Percentiles rank a stretch among this genome's conserved stretches.
phyloP scores from a whole-genome alignment of 768 basidiomycete species.

The Suillus cothurnatus region DNA sequence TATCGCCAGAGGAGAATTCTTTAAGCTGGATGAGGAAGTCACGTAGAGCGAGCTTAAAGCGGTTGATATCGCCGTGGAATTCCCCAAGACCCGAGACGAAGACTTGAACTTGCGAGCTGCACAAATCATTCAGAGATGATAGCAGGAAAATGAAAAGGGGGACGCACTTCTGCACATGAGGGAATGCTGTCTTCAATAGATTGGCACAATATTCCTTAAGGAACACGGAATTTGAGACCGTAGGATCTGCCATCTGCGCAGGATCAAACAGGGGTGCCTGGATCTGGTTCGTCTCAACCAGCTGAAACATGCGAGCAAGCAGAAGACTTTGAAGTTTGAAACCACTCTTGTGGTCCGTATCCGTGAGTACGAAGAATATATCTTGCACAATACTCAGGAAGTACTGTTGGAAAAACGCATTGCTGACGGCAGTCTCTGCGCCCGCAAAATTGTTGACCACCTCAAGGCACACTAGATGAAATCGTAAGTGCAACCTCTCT shows the following conservation, averaged over 20 bases:
- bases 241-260: constrained; percentile 64
- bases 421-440: constrained; percentile 77
- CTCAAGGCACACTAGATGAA: constrained; percentile 77
- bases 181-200: constrained; percentile 86
- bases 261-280: constrained; percentile 86
- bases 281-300: constrained; percentile 82
- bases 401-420: constrained; percentile 96
- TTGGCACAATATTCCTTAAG: constrained; percentile 86
- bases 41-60: constrained; percentile 92
- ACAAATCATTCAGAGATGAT: constrained; percentile 15
- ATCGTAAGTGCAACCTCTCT: constrained; percentile 10
- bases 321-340: constrained; percentile 94
- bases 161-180: constrained; percentile 83
- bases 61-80: constrained; percentile 76
- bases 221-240: constrained; percentile 77
- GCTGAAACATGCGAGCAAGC: constrained; percentile 91
- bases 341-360: constrained; percentile 98
- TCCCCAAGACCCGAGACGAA: constrained; percentile 72
- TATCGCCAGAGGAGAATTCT: constrained; percentile 92
- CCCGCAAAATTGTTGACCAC: constrained; percentile 93
- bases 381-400: constrained; percentile 93
- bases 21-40: constrained; percentile 98
- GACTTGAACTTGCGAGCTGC: constrained; percentile 69
- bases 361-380: constrained; percentile 95
- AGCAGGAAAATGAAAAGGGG: neutral